These are phyloP conservation scores for Juglanconis sp. DNA, from an alignment of 2,329 filamentous ascomycete genomes.

Conservation along the genomic window DNA sequence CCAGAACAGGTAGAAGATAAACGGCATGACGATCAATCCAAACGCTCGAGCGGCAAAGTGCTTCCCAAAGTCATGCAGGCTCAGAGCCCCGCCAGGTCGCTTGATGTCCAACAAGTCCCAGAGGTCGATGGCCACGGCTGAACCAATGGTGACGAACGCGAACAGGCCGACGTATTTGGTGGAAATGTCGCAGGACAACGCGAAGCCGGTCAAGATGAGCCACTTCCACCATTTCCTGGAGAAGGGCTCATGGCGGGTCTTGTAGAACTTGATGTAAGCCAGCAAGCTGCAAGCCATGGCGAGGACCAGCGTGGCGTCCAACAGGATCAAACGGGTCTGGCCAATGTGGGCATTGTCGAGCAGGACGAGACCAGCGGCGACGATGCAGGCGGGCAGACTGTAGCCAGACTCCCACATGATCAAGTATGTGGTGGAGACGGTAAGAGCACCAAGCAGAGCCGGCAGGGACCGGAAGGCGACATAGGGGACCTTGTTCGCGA, in stretches of 20 bases:
- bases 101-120: conserved; percentile 94
- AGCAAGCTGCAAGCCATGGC: conserved; percentile 95
- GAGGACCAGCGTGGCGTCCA: conserved; percentile 90
- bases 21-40: conserved; percentile 84
- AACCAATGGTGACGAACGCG: conserved; percentile 94
- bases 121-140: conserved; percentile 87
- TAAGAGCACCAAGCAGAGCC: conserved; percentile 85
- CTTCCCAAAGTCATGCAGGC: conserved; percentile 75
- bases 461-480: conserved; percentile 93
- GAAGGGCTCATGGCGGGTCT: conserved; percentile 84
- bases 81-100: conserved; percentile 76
- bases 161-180: conserved; percentile 97
- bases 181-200: conserved; percentile 94
- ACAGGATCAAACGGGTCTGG: conserved; percentile 89
- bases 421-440: conserved; percentile 87
- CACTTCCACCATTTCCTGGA: conserved; percentile 99
- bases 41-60: conserved; percentile 87
- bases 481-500: conserved; percentile 94
- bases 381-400: conserved; percentile 84
- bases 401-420: conserved; percentile 99
- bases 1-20: conserved; percentile 99
- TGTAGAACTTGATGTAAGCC: conserved; percentile 97
- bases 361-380: conserved; percentile 81
- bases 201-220: conserved; percentile 91
- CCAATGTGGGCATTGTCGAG: conserved; percentile 98